A percentile compares a stretch with the other conserved stretches of the same genome.
phyloP scores from a whole-genome alignment of 2,329 filamentous ascomycete genomes.

The Orbilia ellipsospora region DNA sequence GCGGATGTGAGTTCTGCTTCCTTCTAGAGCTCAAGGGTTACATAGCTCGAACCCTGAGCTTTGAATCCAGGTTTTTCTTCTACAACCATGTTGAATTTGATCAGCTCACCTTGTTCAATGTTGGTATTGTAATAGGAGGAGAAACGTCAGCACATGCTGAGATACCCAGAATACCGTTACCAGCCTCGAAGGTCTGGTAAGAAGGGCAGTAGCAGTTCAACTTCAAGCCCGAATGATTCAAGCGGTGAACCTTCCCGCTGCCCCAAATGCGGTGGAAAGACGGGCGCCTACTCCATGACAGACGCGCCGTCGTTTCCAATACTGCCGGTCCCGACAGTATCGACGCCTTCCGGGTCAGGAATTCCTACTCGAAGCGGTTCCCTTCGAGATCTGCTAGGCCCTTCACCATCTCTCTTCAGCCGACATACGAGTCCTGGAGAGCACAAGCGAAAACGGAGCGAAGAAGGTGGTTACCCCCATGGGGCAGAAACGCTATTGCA shows the following conservation, averaged over 20 bases:
- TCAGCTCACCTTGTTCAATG: conserved; percentile 49
- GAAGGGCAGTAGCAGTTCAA: conserved; percentile 60
- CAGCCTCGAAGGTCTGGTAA: conserved; percentile 77
- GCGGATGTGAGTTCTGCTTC: conserved; percentile 72
- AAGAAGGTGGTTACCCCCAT: conserved; percentile 53
- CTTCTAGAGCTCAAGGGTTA: conserved; percentile 12
- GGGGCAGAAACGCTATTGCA: conserved; percentile 59
- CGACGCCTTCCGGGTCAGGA: conserved; percentile 40
- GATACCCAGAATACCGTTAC: conserved; percentile 94
- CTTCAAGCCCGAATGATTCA: conserved; percentile 61
- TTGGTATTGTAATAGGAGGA: conserved; percentile 71
- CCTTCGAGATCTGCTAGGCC: conserved; percentile 43
- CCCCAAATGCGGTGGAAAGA: conserved; percentile 64
- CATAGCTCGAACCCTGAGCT: conserved; percentile 2
- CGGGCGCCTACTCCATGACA: conserved; percentile 57
- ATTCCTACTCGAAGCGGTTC: conserved; percentile 53
- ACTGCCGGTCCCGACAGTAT: conserved; percentile 56
- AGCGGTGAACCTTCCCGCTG: conserved; percentile 59
- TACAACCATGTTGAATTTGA: conserved; percentile 42
- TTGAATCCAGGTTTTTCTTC: background rate
- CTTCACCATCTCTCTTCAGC: conserved; percentile 33
- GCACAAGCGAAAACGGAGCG: conserved; percentile 53
- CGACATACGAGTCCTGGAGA: conserved; percentile 36
- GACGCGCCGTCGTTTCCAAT: conserved; percentile 58
- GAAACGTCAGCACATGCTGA: conserved; percentile 85